These are phyloP conservation scores for Zalerion maritima DNA, from an alignment of 495 filamentous ascomycete genomes.

Conservation along the genomic window DNA sequence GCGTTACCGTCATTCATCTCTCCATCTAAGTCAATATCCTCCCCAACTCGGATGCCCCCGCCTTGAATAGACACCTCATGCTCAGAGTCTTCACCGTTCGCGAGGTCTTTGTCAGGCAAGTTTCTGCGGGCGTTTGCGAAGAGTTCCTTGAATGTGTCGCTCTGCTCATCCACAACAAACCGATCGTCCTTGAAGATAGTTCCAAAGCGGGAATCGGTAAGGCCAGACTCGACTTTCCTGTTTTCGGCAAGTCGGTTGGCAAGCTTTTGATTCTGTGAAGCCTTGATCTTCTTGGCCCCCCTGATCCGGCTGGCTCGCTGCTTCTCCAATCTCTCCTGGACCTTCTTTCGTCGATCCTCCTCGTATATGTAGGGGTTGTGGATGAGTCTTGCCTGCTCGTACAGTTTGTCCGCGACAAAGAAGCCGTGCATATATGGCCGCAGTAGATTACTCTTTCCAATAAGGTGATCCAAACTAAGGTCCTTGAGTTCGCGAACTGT, in stretches of 20 bases:
- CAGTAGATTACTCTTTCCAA: constrained; percentile 73
- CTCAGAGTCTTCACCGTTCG: too few species aligned
- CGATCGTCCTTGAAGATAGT: constrained; percentile 84
- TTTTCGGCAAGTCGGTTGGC: constrained; percentile 67
- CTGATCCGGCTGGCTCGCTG: constrained; percentile 84
- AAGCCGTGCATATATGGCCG: constrained; percentile 98
- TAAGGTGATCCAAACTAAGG: constrained; percentile 70
- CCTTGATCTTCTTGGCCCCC: constrained; percentile 81
- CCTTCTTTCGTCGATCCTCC: constrained; percentile 69
- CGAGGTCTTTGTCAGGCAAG: too few species aligned
- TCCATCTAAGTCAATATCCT: too few species aligned
- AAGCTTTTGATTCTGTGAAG: constrained; percentile 73
- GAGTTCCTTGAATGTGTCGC: constrained; percentile 67
- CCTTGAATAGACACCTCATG: too few species aligned
- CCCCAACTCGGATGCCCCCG: too few species aligned
- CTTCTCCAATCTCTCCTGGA: constrained; percentile 88
- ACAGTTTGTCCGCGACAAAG: constrained; percentile 83
- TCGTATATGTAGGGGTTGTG: constrained; percentile 86
- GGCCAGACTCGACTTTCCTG: constrained; percentile 70
- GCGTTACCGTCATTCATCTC: constrained; percentile 25
- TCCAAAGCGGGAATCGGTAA: constrained; percentile 74
- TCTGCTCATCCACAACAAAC: constrained; percentile 84
- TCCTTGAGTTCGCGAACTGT: constrained; percentile 66
- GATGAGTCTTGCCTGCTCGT: constrained; percentile 87
- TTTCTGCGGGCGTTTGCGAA: constrained; percentile 91